Evolutionary conservation across 495 filamentous ascomycete genomes (phyloP).

Genomic region (Terfezia boudieri): DNA sequence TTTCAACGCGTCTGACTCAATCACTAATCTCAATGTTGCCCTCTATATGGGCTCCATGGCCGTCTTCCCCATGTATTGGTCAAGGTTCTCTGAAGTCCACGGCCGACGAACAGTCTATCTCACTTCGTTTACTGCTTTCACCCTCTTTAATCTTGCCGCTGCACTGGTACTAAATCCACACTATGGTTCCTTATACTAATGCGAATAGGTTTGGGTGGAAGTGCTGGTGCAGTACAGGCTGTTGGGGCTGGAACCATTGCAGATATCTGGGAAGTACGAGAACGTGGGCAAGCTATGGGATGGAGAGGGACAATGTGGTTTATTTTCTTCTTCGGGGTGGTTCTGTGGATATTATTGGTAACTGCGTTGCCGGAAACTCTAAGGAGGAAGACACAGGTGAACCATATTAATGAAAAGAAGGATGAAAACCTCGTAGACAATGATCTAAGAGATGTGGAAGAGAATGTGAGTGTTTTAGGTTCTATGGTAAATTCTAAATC

Average conservation of each 20-base stretch:
- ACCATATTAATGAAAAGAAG: conserved; percentile 3
- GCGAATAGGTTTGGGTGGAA: conserved; percentile 60
- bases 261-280: conserved; percentile 66
- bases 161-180: conserved; percentile 25
- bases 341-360: conserved; percentile 37
- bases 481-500: too few species aligned
- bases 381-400: conserved; percentile 10
- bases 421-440: neutral
- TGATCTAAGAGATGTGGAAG: neutral
- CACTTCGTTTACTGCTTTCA: conserved; percentile 54
- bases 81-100: conserved; percentile 61
- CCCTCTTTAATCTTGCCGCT: conserved; percentile 51
- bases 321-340: conserved; percentile 49
- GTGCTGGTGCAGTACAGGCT: conserved; percentile 70
- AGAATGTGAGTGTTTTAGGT: neutral
- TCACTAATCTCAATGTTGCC: conserved; percentile 65
- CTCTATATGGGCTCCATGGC: conserved; percentile 81
- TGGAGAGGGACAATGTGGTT: conserved; percentile 88
- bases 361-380: conserved; percentile 54
- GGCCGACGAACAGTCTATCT: conserved; percentile 76
- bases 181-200: conserved; percentile 50
- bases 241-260: conserved; percentile 86
- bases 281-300: conserved; percentile 76
- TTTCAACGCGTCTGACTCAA: conserved; percentile 39
- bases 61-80: conserved; percentile 91